These are phyloP conservation scores for Trichoderma breve DNA, from an alignment of 2,329 filamentous ascomycete genomes.

Conservation along the genomic window DNA sequence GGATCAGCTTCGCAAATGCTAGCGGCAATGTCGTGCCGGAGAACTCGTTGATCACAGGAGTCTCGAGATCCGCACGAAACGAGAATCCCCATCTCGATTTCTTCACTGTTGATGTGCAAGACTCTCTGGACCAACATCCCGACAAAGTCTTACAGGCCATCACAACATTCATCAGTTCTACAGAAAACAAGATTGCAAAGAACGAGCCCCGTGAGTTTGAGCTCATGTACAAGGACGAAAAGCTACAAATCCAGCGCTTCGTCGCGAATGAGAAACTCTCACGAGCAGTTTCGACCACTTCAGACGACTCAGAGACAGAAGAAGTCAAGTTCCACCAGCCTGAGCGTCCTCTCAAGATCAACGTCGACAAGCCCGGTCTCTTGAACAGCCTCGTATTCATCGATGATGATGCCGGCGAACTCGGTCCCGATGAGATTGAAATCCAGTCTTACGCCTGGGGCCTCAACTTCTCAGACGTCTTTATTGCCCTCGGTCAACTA, in stretches of 20 bases:
- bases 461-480: conserved; percentile 38
- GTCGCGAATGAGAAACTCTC: not conserved
- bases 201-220: not conserved
- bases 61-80: conserved; percentile 1
- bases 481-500: conserved; percentile 36
- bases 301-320: not conserved
- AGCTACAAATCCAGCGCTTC: not conserved
- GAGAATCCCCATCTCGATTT: not conserved
- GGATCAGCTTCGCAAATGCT: not conserved
- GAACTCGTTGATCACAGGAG: not conserved
- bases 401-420: conserved; percentile 21
- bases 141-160: not conserved
- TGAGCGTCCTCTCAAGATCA: not conserved
- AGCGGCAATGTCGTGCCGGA: not conserved
- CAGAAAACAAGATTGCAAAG: not conserved
- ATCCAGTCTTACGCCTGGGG: conserved; percentile 26
- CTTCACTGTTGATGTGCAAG: conserved; percentile 9
- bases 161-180: not conserved
- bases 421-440: conserved; percentile 22
- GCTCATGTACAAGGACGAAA: not conserved
- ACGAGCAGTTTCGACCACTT: not conserved
- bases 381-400: conserved; percentile 24
- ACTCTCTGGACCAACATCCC: not conserved
- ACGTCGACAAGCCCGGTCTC: conserved; percentile 19
- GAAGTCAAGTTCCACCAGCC: not conserved